Evolutionary conservation across 768 basidiomycete genomes (phyloP), one percentile per base, ranked within the genome.

Genomic region (Phanerochaete sordida): DNA sequence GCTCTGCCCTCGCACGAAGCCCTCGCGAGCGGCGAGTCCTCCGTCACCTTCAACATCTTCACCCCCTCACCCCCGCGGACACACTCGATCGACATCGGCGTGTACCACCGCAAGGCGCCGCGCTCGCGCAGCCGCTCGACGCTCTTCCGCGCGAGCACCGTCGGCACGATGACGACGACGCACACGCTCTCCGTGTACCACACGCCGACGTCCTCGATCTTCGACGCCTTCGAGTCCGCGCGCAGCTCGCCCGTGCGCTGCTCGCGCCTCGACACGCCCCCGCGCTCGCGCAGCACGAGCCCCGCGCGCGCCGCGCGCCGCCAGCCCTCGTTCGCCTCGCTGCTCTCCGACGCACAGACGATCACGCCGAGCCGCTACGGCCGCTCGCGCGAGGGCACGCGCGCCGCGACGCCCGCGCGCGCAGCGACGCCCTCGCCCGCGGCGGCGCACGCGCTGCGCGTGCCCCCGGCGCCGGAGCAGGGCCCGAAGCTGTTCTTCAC

Each of bases 171-270:
- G 6, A 80, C 79, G 53, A 43, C 39, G 85, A 79, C 79, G 1
- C 68, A 84, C 2, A 84, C 87, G 0, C 47, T 61, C 15, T 61
- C 60, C 23, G 77, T 85, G 44, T 93, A 87, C 71, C 87, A 91
- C 70, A 93, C 91, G 0, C 90, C 91, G 7, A 83, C 86, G 0
- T 92, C 91, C 0, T 91, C 89, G n/a, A 62, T 90, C 45, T 87
- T 84, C 63, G 86, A 90, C 68, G 64, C 69, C 2, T 88, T 76
- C 62, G 78, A 83, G 21, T 84, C 86, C 7, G 86, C 88, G 2
- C 79, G 82, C 11, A 82, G 83, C 3, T 86, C 87, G 2, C 85
- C 85, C 0, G 76, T 79, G 55, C 77, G 56, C 30, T 61, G 59
- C 21, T 66, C 44, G 26, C 54, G 30, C 8, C 3, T 30, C 45